A percentile compares a stretch with the other conserved stretches of the same genome.
These are phyloP conservation scores for Dictyostelium intermedium DNA, from an alignment of 78 protist species.

Conservation along the genomic window DNA sequence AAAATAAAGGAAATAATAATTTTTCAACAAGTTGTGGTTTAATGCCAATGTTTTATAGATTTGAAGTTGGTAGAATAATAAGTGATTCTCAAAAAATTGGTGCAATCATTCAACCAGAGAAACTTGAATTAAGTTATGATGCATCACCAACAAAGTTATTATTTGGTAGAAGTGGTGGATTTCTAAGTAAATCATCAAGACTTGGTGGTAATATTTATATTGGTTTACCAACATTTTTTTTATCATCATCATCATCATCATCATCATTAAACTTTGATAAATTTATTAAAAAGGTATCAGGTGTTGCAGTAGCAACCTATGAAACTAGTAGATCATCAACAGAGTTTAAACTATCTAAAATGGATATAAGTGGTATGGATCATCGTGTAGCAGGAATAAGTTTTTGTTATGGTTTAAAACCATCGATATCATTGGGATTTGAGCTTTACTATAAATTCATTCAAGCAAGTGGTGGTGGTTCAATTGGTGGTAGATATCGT, in stretches of 20 bases:
- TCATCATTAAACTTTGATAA: neutral
- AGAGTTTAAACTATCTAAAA: neutral
- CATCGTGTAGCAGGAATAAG: constrained; percentile 15
- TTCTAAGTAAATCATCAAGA: neutral
- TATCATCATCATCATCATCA: neutral
- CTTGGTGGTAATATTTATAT: neutral
- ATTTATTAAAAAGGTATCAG: neutral
- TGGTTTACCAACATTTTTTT: neutral
- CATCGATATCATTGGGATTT: neutral
- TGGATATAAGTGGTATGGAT: neutral
- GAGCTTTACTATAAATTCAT: constrained; percentile 36
- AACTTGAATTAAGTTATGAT: neutral
- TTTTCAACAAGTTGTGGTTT: neutral
- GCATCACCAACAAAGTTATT: neutral
- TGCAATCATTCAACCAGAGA: neutral
- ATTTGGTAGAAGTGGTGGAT: neutral
- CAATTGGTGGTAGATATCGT: constrained; percentile 1
- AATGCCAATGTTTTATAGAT: neutral
- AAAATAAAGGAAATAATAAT: neutral
- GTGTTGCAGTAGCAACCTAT: neutral
- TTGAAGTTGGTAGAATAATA: neutral
- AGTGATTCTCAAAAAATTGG: neutral
- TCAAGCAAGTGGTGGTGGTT: constrained; percentile 54
- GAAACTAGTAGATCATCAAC: neutral
- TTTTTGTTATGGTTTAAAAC: neutral